These are phyloP conservation scores for Bipolaris sorokiniana DNA, from an alignment of 2,329 filamentous ascomycete genomes.

Conservation along the genomic window DNA sequence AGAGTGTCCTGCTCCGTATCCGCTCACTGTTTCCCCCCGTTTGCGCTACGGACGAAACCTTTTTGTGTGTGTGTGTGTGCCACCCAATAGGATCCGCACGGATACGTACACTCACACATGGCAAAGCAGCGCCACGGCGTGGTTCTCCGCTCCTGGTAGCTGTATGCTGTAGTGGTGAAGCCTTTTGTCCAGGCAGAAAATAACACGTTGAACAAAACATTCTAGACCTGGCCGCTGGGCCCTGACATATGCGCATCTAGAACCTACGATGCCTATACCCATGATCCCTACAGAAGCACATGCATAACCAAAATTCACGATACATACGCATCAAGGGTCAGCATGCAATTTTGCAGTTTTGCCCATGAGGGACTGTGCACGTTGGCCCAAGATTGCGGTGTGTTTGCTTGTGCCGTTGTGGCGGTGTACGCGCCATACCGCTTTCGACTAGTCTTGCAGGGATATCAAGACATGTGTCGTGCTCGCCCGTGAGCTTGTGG, in stretches of 20 bases:
- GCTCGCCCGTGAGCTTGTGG: neutral
- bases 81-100: neutral
- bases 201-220: neutral
- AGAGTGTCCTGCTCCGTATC: neutral
- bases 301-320: neutral
- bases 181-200: neutral
- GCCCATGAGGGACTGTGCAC: slow-evolving; percentile 26
- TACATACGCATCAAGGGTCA: slow-evolving; percentile 2
- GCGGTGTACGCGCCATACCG: neutral
- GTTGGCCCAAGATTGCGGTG: neutral
- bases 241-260: slow-evolving; percentile 5
- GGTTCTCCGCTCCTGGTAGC: neutral
- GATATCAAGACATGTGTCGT: neutral
- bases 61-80: neutral
- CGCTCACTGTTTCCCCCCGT: neutral
- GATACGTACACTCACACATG: neutral
- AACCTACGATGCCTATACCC: neutral
- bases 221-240: neutral
- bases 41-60: neutral
- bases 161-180: neutral
- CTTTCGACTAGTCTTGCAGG: neutral
- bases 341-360: slow-evolving; percentile 22
- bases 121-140: neutral
- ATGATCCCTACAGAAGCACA: neutral
- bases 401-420: slow-evolving; percentile 1